Evolutionary conservation across 176 grass and related monocot species (phyloP).

Genomic region (Carex kokanica): DNA sequence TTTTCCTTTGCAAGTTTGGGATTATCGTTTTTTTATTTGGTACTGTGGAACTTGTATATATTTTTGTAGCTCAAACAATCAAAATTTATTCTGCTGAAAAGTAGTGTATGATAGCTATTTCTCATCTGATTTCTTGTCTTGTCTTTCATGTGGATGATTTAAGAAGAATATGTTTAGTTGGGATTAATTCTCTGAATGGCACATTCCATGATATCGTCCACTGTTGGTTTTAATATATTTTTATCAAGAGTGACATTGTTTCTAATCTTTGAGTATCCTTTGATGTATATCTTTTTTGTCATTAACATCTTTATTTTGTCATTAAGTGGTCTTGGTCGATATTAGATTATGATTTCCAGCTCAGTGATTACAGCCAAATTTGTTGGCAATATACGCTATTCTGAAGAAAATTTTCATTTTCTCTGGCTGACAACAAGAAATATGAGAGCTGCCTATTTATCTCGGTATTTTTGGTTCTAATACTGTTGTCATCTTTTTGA

Average conservation of each 20-base stretch:
- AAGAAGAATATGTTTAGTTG: not conserved
- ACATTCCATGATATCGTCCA: not conserved
- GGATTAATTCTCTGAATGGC: not conserved
- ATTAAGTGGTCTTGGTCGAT: not conserved
- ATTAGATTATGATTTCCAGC: not conserved
- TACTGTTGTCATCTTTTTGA: not conserved
- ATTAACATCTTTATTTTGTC: not conserved
- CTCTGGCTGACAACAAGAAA: not conserved
- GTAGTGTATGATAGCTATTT: not conserved
- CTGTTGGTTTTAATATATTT: not conserved
- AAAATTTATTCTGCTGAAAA: not conserved
- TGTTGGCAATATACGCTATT: slow-evolving; percentile 26
- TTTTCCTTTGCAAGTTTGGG: not conserved
- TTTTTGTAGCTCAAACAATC: not conserved
- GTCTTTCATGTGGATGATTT: not conserved
- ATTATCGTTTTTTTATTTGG: not conserved
- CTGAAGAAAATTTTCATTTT: not conserved
- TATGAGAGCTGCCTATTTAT: slow-evolving; percentile 18
- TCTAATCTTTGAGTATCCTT: not conserved
- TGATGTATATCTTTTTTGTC: not conserved
- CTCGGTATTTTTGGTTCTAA: not conserved
- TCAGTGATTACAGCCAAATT: slow-evolving; percentile 18
- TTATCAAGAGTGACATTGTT: not conserved
- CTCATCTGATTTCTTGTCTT: not conserved
- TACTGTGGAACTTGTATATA: not conserved